Evolutionary conservation across 805 yeast genomes (phyloP), one percentile per base, ranked within the genome.

Genomic region (Schwanniomyces yamadae): DNA sequence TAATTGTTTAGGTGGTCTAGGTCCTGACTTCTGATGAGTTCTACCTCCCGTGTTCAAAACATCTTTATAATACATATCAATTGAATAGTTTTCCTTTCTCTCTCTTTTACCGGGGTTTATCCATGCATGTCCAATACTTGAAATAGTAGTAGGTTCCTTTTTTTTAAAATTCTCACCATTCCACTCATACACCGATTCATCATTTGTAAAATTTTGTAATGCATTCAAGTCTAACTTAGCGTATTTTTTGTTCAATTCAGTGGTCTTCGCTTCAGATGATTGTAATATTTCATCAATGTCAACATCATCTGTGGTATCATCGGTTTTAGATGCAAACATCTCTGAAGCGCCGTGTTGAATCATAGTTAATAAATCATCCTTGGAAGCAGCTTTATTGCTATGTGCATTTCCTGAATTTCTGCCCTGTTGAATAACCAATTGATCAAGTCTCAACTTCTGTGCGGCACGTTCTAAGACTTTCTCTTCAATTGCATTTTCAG

Each of bases 51-150:
- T 76, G 48, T 81, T 78, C 49, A 90, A 64, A 7, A 83, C 89
- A 53, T 81, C 91, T 57, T 83, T 82, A 59, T 85, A 85, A 59
- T 90, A 90, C 61, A 80, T 80, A 58, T 90, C 96, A 45, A 91
- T 82, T 1, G 88, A 80, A 59, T 90, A 90, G 52, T 88, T 88
- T 46, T 82, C 86, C 53, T 83, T 84, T 46, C 93, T 72, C 56
- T 84, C 93, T 63, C 93, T 74, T 55, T 87, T 88, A 2, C 93
- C 77, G 4, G 95, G 95, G 39, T 85, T 82, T 46, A 90, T 82
- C 91, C 95, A 86, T 15, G 73, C 72, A 39, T 79, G 76, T 0
- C 71, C 74, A 37, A 69, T 61, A 40, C 71, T 73, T 14, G 77
- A 66, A 25, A 73, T 65, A 9, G 72, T 70, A 19, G 71, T 60